These are phyloP conservation scores for Lachnellula cervina DNA, from an alignment of 2,329 filamentous ascomycete genomes.

Conservation along the genomic window DNA sequence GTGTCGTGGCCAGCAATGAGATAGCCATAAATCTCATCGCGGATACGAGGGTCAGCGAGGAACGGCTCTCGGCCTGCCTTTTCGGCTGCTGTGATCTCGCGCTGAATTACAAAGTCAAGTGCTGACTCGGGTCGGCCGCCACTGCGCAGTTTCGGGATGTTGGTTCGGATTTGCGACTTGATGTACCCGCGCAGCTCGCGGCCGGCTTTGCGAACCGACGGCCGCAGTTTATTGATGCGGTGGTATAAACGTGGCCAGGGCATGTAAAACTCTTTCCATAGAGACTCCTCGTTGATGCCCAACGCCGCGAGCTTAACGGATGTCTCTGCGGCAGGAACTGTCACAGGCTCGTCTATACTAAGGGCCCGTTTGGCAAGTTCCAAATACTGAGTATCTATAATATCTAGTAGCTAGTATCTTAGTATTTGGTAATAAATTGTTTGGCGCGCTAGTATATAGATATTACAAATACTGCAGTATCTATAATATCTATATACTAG, in stretches of 20 bases:
- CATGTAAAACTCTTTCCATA: neutral
- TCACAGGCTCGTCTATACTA: neutral
- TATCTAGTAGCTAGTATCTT: too few species aligned
- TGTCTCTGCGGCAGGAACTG: neutral
- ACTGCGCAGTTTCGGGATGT: neutral
- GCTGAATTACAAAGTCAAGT: neutral
- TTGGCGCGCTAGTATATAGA: too few species aligned
- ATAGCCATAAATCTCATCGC: neutral
- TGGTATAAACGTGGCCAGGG: neutral
- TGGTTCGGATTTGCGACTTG: neutral
- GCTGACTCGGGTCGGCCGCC: neutral
- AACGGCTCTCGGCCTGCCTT: neutral
- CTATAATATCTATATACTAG: too few species aligned
- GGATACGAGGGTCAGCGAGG: neutral
- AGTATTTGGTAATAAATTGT: too few species aligned
- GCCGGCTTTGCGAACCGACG: neutral
- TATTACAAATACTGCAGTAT: too few species aligned
- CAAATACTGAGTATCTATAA: too few species aligned
- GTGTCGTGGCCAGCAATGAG: constrained; percentile 1
- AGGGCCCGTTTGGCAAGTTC: too few species aligned
- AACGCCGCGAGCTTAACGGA: neutral
- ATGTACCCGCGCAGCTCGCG: neutral
- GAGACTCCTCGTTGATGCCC: neutral
- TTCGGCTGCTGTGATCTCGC: neutral
- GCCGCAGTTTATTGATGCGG: neutral